Evolutionary conservation across 1,284 basidiomycete genomes (phyloP), one percentile per base, ranked within the genome.

Genomic region (Cutaneotrichosporon sp.): DNA sequence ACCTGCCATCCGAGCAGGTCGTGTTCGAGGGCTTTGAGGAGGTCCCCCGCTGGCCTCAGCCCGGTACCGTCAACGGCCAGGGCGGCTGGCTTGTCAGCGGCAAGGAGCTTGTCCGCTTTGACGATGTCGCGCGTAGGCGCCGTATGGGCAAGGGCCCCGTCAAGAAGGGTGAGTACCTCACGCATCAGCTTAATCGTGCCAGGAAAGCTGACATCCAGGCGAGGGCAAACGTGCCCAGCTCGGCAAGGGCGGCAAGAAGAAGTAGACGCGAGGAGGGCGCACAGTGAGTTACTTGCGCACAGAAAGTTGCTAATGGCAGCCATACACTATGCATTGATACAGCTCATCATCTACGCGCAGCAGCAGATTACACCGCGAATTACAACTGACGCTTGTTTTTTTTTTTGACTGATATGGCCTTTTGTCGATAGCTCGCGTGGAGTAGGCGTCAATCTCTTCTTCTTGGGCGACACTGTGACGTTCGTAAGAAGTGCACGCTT

Each of bases 81-180:
- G 60, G 50, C 39, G 68, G 66, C 10, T 71, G 72, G 68, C 33
- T 74, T 42, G 64, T 63, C 39, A 61, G 68, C 52, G 60, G 52
- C 8, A 37, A 47, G 21, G 72, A 72, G 60, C 49, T 56, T 38
- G 51, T 55, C 22, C 63, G 70, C 42, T 51, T 58, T 36, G 60
- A 59, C 30, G 66, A 69, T 33, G 66, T 70, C 4, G 59, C 52
- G 30, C 54, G 54, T 40, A 62, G 57, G 54, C 66, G 54, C 42
- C 51, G 51, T 35, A 53, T 64, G 37, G 72, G 70, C 20, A 67
- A 67, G 59, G 67, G 46, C 1, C 67, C 71, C 22, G 71, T 71
- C 48, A 72, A 67, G 67, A 73, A 72, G 65, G 72, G 70, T 70
- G 53, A 68, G 71, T 65, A 10, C 4, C 12, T 21, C 20, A 20